Percentiles rank a stretch among this genome's conserved stretches.
Conservation (phyloP, 2,329 filamentous ascomycete species). For the Paraconiothyrium sp. region DNA sequence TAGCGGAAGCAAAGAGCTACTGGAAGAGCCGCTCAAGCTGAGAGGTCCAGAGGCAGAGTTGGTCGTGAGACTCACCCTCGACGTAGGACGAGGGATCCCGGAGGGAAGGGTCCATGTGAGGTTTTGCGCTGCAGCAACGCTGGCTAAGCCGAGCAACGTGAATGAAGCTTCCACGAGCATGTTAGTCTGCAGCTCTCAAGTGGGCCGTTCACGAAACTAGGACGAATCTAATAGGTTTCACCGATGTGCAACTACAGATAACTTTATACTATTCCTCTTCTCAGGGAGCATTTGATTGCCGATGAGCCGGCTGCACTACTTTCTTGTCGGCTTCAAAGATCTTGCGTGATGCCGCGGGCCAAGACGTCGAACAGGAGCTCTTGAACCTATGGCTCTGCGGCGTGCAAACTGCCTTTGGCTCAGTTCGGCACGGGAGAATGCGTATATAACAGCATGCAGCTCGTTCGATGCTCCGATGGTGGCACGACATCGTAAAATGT, state of each 20-base stretch:
- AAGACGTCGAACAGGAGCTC: not conserved
- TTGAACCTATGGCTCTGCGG: conserved; percentile 1
- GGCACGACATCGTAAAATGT: conserved; percentile 7
- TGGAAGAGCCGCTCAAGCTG: conserved; percentile 3
- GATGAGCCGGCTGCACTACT: not conserved
- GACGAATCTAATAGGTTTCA: not conserved
- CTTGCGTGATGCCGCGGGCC: not conserved
- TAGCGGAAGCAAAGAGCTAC: not conserved
- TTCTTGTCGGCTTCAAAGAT: not conserved
- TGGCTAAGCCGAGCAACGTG: conserved; percentile 5
- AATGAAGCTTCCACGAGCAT: conserved; percentile 6
- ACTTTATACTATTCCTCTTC: conserved; percentile 1
- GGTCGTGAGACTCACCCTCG: not conserved
- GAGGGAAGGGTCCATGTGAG: conserved; percentile 13
- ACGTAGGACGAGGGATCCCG: conserved; percentile 9
- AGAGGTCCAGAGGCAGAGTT: conserved; percentile 3
- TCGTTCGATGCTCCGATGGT: conserved; percentile 6
- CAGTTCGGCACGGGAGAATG: conserved; percentile 13
- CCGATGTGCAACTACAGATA: not conserved
- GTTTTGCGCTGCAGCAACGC: conserved; percentile 7
- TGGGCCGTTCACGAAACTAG: not conserved
- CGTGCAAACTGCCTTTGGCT: conserved; percentile 4
- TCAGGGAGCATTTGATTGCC: not conserved
- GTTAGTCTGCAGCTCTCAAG: not conserved
- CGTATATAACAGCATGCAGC: conserved; percentile 7